A percentile compares a stretch with the other conserved stretches of the same genome.
Evolutionary conservation across 73 alveolate genomes (phyloP).

Genomic region (Tetrahymena thermophila): DNA sequence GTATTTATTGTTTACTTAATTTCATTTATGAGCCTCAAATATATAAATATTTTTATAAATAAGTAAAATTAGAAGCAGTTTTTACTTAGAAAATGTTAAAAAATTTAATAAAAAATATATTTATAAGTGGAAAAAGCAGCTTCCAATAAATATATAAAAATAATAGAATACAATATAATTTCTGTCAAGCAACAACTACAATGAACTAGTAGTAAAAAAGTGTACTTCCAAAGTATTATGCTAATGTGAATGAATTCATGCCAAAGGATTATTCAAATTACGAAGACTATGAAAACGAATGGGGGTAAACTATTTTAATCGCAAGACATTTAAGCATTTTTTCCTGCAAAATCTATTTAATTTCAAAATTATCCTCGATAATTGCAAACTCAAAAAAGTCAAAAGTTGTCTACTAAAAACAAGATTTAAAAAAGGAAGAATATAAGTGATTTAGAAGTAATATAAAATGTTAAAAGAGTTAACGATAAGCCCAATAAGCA

Average conservation of each 20-base stretch:
- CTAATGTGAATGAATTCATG: conserved; percentile 29
- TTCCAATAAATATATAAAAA: not conserved
- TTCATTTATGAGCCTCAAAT: not conserved
- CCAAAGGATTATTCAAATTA: conserved; percentile 74
- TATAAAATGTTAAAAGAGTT: not conserved
- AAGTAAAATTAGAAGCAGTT: not conserved
- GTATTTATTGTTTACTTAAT: not conserved
- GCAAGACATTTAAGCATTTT: not conserved
- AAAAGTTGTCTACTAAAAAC: not conserved
- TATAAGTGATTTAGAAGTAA: not conserved
- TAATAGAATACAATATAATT: not conserved
- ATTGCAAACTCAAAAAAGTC: not conserved
- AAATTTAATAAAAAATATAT: not conserved
- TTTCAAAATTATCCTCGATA: not conserved
- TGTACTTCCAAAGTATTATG: conserved; percentile 50
- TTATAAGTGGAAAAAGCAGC: not conserved
- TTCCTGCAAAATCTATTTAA: not conserved
- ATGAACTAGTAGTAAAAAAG: not conserved
- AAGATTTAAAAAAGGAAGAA: not conserved
- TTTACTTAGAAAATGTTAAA: not conserved
- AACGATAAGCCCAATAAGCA: not conserved
- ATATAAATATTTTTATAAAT: not conserved
- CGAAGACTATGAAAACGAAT: conserved; percentile 58
- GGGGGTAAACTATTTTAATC: conserved; percentile 45
- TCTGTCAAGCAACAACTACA: not conserved